Percentiles rank a stretch among this genome's conserved stretches.
Conservation (phyloP, 2,329 filamentous ascomycete genomes). For the Tricladium varicosporioides region DNA sequence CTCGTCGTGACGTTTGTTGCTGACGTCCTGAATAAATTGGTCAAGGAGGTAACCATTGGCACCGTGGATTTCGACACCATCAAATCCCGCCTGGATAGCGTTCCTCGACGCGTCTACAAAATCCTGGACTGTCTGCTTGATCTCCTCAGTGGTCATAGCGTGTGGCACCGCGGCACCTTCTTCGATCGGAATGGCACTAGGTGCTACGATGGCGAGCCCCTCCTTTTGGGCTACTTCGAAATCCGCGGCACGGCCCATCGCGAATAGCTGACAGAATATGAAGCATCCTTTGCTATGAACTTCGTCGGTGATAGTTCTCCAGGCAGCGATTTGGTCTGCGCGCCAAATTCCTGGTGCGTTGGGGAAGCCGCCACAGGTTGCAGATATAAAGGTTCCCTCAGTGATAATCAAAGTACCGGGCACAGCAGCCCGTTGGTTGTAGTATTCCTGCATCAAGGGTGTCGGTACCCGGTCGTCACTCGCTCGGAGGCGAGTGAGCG, state of each 20-base stretch:
- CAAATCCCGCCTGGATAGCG: slow-evolving; percentile 28
- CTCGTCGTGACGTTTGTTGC: slow-evolving; percentile 23
- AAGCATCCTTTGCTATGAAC: slow-evolving; percentile 60
- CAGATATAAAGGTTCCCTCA: slow-evolving; percentile 53
- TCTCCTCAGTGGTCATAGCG: slow-evolving; percentile 21
- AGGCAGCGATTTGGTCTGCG: slow-evolving; percentile 53
- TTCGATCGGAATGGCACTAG: slow-evolving; percentile 20
- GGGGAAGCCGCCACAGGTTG: slow-evolving; percentile 45
- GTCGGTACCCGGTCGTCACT: slow-evolving; percentile 45
- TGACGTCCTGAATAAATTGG: slow-evolving; percentile 26
- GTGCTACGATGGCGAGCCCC: slow-evolving; percentile 17
- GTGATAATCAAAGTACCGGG: slow-evolving; percentile 54
- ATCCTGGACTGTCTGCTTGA: slow-evolving; percentile 19
- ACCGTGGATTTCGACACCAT: slow-evolving; percentile 29
- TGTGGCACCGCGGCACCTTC: slow-evolving; percentile 9
- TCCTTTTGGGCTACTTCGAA: slow-evolving; percentile 8
- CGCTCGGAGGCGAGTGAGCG: slow-evolving; percentile 53
- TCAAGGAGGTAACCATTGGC: slow-evolving; percentile 30
- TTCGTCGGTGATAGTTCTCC: slow-evolving; percentile 58
- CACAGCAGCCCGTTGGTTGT: slow-evolving; percentile 48
- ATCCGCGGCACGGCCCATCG: slow-evolving; percentile 54
- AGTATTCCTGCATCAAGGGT: slow-evolving; percentile 47
- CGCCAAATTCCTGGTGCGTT: slow-evolving; percentile 58
- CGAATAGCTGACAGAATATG: slow-evolving; percentile 62
- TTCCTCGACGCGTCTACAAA: slow-evolving; percentile 22